Evolutionary conservation across 768 basidiomycete species (phyloP).

Genomic region (Boletus coccyginus): DNA sequence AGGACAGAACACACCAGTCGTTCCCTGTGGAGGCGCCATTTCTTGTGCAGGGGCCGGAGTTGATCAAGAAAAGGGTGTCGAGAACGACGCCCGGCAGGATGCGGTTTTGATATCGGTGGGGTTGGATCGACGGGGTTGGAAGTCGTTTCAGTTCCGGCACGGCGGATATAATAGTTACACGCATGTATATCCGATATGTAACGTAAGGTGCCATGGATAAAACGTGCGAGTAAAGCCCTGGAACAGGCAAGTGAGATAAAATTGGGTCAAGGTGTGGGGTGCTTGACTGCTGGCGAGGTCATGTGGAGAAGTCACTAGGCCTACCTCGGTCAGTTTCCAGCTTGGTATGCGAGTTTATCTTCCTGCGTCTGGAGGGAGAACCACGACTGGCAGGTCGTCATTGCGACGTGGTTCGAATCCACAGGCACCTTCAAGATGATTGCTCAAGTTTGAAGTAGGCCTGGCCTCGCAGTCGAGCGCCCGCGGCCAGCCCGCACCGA

Average conservation of each 20-base stretch:
- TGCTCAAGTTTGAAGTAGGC: background rate
- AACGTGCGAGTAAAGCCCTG: background rate
- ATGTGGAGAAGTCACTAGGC: conserved; percentile 1
- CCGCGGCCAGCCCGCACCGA: background rate
- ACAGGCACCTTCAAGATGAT: too few species aligned
- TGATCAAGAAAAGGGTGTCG: conserved; percentile 1
- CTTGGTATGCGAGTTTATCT: background rate
- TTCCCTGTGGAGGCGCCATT: conserved; percentile 40
- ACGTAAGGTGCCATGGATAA: background rate
- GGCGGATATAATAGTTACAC: conserved; percentile 3
- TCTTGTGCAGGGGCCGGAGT: background rate
- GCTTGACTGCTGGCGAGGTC: background rate
- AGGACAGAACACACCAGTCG: conserved; percentile 36
- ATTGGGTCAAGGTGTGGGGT: background rate
- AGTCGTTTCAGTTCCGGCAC: conserved; percentile 1
- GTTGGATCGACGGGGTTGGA: conserved; percentile 13
- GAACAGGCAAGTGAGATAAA: conserved; percentile 1
- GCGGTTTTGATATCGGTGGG: background rate
- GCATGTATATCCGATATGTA: background rate
- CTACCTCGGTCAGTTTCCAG: background rate
- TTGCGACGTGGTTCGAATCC: background rate
- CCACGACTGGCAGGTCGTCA: background rate
- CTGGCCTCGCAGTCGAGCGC: too few species aligned
- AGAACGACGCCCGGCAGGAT: conserved; percentile 1
- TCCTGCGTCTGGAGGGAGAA: background rate